Evolutionary conservation across 2,329 filamentous ascomycete genomes (phyloP), one percentile per base, ranked within the genome.

Genomic region (Pseudophaeomoniella oleicola): DNA sequence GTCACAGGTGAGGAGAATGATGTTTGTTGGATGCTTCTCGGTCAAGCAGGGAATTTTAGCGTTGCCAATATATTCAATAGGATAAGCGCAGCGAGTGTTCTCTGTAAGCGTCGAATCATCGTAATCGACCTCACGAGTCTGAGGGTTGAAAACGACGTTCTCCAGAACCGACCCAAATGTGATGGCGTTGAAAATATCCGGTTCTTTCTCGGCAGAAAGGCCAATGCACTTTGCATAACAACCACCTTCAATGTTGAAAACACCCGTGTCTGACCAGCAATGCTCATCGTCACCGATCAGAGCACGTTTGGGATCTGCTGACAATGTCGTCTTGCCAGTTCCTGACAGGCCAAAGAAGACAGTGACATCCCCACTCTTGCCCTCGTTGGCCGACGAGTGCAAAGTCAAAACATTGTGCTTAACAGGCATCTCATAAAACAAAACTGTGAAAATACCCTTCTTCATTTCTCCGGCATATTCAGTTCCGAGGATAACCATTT

Each of bases 391-490:
- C 5, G 90, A 98, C 12, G 90, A 98, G 73, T 98, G 90, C 38
- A 98, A 79, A 30, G 90, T 98, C 49, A 98, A 70, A 52, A 98
- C 88, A 63, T 96, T 92, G 76, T 98, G 90, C 78, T 94, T 94
- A 58, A 98, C 84, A 43, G 90, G 90, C 87, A 96, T 98, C 72
- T 98, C 90, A 71, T 96, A 98, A 75, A 94, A 98, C 59, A 98
- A 78, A 35, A 98, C 86, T 34, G 90, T 98, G 74, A 98, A 98
- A 62, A 98, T 75, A 51, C 90, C 87, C 72, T 94, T 94, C 71
- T 94, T 94, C 83, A 90, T 88, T 67, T 88, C 83, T 53, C 88
- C 88, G 39, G 90, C 90, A 57, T 98, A 98, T 69, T 98, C 90
- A 22, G 90, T 98, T 60, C 90, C 90, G 39, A 98, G 78, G 59